Conservation (phyloP, 1,284 basidiomycete species). For the Puccinia novopanici region DNA sequence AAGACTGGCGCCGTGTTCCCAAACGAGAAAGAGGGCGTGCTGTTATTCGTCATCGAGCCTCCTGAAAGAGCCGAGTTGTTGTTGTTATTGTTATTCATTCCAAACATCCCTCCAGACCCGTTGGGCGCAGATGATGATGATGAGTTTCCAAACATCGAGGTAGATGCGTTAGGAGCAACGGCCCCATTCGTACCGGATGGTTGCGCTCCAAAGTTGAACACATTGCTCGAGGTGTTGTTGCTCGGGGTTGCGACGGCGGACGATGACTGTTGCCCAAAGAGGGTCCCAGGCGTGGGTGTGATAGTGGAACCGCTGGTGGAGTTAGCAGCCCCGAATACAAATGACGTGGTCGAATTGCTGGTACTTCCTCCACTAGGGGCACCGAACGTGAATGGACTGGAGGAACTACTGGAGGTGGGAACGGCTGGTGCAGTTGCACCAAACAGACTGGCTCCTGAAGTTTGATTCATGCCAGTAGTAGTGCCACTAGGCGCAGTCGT, state of each 20-base stretch:
- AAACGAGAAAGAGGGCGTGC: neutral
- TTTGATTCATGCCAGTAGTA: neutral
- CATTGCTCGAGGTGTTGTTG: neutral
- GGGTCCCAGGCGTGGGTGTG: neutral
- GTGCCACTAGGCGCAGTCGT: neutral
- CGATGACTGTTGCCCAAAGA: constrained; percentile 10
- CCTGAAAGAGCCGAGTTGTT: neutral
- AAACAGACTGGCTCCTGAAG: constrained; percentile 6
- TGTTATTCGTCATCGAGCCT: neutral
- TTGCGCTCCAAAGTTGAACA: constrained; percentile 25
- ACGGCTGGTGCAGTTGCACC: neutral
- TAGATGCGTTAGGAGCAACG: neutral
- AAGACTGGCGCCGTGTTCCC: neutral
- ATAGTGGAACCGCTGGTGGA: neutral
- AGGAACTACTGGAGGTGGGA: neutral
- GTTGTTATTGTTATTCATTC: neutral
- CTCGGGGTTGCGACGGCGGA: constrained; percentile 4
- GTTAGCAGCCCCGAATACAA: constrained; percentile 11
- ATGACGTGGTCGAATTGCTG: neutral
- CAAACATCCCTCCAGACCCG: constrained; percentile 4
- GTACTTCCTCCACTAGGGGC: neutral
- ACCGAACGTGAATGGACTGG: constrained; percentile 25
- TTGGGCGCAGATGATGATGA: neutral
- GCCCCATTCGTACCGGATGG: neutral
- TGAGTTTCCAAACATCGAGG: neutral